Conservation (phyloP, 495 filamentous ascomycete genomes). For the Neurospora intermedia region DNA sequence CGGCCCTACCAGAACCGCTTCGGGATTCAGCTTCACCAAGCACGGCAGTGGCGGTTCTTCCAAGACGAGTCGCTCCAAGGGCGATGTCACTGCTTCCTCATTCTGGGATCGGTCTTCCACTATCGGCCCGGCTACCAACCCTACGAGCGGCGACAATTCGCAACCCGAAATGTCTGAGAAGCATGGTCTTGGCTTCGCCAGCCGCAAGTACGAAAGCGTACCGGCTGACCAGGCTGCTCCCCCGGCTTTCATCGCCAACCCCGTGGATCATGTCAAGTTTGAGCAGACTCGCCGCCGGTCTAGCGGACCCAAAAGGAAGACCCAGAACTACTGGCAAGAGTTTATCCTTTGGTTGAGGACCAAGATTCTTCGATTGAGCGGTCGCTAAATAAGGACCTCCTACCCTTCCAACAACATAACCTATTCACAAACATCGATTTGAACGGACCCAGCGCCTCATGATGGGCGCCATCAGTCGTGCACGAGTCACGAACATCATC, state of each 20-base stretch:
- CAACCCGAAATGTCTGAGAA: slow-evolving; percentile 10
- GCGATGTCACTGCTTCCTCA: neutral
- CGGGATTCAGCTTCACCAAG: neutral
- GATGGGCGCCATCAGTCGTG: neutral
- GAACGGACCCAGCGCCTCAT: neutral
- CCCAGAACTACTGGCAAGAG: slow-evolving; percentile 40
- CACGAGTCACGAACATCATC: neutral
- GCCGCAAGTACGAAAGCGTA: slow-evolving; percentile 34
- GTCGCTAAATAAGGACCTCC: slow-evolving; percentile 5
- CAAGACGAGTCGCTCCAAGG: neutral
- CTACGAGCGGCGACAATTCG: neutral
- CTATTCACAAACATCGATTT: neutral
- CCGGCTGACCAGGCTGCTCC: slow-evolving; percentile 18
- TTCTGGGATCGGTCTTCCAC: neutral
- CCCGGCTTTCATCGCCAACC: slow-evolving; percentile 12
- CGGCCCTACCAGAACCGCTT: slow-evolving; percentile 3
- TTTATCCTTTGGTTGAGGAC: slow-evolving; percentile 47
- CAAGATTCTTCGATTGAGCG: slow-evolving; percentile 32
- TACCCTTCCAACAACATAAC: neutral
- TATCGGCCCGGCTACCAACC: slow-evolving; percentile 4
- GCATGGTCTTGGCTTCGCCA: slow-evolving; percentile 22
- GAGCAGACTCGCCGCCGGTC: slow-evolving; percentile 20
- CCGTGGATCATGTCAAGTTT: slow-evolving; percentile 24
- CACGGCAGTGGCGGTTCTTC: neutral
- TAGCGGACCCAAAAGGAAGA: slow-evolving; percentile 41